These are phyloP conservation scores for Yamadazyma blattariae DNA, from an alignment of 1,139 yeast species.

Conservation along the genomic window DNA sequence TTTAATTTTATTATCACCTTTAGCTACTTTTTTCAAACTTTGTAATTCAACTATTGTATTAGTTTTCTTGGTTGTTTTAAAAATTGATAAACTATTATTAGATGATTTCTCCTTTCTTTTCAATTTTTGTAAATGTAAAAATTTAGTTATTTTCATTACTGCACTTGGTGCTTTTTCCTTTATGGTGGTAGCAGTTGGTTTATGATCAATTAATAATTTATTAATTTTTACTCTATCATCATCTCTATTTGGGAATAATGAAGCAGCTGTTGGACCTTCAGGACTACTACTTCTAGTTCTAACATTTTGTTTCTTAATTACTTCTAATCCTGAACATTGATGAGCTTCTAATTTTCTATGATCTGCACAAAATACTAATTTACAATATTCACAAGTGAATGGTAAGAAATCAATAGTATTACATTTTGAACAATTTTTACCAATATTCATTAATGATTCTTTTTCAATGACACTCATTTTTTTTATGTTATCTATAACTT, in stretches of 20 bases:
- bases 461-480: conserved; percentile 2
- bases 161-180: conserved; percentile 37
- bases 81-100: background rate
- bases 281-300: conserved; percentile 9
- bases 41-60: conserved; percentile 25
- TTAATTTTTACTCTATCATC: conserved; percentile 40
- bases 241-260: conserved; percentile 58
- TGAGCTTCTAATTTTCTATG: conserved; percentile 54
- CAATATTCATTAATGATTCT: conserved; percentile 54
- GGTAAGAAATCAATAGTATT: conserved; percentile 68
- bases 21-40: conserved; percentile 50
- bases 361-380: conserved; percentile 52
- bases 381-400: conserved; percentile 58
- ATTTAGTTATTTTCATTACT: conserved; percentile 43
- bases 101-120: conserved; percentile 5
- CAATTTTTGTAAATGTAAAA: conserved; percentile 34
- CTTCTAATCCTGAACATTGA: conserved; percentile 32
- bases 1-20: conserved; percentile 65
- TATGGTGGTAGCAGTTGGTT: conserved; percentile 29
- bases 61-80: conserved; percentile 4
- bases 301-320: conserved; percentile 7
- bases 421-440: conserved; percentile 64
- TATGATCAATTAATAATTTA: conserved; percentile 19
- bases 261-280: conserved; percentile 31
- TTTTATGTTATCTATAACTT: background rate